These are phyloP conservation scores for Fusarium mundagurra DNA, from an alignment of 2,329 filamentous ascomycete genomes.

Conservation along the genomic window DNA sequence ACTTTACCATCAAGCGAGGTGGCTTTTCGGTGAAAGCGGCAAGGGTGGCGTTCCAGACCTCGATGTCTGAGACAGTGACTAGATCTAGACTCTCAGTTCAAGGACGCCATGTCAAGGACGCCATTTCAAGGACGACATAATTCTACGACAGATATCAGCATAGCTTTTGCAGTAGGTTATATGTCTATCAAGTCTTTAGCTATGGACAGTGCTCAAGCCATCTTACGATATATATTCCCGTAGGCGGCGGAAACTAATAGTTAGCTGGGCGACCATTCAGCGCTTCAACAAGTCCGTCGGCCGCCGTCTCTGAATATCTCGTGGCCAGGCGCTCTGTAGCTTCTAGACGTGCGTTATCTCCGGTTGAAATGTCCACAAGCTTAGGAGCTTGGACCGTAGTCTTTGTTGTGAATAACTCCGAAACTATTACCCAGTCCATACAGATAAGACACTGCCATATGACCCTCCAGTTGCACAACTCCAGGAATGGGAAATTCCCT, in stretches of 20 bases:
- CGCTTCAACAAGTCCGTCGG: background rate
- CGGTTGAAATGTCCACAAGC: background rate
- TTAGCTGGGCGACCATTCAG: slow-evolving; percentile 4
- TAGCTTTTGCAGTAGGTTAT: background rate
- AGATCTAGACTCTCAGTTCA: background rate
- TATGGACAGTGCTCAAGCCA: background rate
- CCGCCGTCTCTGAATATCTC: background rate
- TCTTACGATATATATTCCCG: background rate
- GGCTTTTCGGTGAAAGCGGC: slow-evolving; percentile 1
- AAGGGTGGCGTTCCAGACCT: slow-evolving; percentile 5
- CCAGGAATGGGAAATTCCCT: slow-evolving; percentile 6
- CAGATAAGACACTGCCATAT: background rate
- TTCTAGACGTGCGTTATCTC: background rate
- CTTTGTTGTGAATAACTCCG: background rate
- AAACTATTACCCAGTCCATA: background rate
- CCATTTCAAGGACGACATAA: slow-evolving; percentile 3
- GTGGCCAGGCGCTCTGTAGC: background rate
- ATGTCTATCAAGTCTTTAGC: background rate
- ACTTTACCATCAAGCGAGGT: slow-evolving; percentile 5
- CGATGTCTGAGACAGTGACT: slow-evolving; percentile 13
- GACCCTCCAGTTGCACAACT: background rate
- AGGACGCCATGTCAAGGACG: background rate
- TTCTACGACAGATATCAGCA: background rate
- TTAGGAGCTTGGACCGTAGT: background rate
- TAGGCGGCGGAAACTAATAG: background rate